Evolutionary conservation across 2,329 filamentous ascomycete genomes (phyloP).

Genomic region (Aspergillus eucalypticola): DNA sequence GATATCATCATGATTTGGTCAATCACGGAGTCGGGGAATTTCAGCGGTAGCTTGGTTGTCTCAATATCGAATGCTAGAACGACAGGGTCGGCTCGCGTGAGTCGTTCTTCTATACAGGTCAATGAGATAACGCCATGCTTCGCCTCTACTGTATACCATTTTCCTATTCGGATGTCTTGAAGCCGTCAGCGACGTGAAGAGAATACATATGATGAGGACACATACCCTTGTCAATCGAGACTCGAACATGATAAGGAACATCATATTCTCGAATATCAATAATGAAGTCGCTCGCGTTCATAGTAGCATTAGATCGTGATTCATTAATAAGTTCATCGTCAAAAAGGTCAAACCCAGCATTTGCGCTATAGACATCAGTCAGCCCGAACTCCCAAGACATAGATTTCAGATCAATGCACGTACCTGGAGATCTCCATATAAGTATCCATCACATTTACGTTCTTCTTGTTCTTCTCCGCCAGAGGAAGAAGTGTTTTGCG

Average conservation of each 20-base stretch:
- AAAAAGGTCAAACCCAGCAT: slow-evolving; percentile 89
- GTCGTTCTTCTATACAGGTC: slow-evolving; percentile 78
- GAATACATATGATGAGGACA: not conserved
- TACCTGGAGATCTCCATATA: slow-evolving; percentile 94
- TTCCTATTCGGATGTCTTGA: slow-evolving; percentile 87
- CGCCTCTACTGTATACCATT: slow-evolving; percentile 94
- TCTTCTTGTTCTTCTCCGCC: slow-evolving; percentile 95
- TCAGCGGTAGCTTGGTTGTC: slow-evolving; percentile 90
- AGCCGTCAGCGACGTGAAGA: slow-evolving; percentile 23
- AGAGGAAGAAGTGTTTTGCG: slow-evolving; percentile 82
- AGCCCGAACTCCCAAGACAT: slow-evolving; percentile 14
- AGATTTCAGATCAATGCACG: slow-evolving; percentile 2
- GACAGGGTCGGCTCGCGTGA: slow-evolving; percentile 91
- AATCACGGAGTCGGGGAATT: slow-evolving; percentile 91
- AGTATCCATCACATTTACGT: slow-evolving; percentile 94
- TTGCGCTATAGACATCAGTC: slow-evolving; percentile 56
- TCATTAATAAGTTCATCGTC: slow-evolving; percentile 85
- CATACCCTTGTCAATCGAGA: slow-evolving; percentile 87
- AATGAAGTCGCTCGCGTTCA: slow-evolving; percentile 94
- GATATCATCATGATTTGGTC: slow-evolving; percentile 99
- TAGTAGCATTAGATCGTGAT: slow-evolving; percentile 73
- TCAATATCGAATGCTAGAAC: slow-evolving; percentile 99
- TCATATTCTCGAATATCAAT: slow-evolving; percentile 99
- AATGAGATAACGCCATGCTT: slow-evolving; percentile 88
- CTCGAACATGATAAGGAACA: slow-evolving; percentile 97